Evolutionary conservation across 495 filamentous ascomycete species (phyloP), one percentile per base, ranked within the genome.

Genomic region (Penicillium crystallinum): DNA sequence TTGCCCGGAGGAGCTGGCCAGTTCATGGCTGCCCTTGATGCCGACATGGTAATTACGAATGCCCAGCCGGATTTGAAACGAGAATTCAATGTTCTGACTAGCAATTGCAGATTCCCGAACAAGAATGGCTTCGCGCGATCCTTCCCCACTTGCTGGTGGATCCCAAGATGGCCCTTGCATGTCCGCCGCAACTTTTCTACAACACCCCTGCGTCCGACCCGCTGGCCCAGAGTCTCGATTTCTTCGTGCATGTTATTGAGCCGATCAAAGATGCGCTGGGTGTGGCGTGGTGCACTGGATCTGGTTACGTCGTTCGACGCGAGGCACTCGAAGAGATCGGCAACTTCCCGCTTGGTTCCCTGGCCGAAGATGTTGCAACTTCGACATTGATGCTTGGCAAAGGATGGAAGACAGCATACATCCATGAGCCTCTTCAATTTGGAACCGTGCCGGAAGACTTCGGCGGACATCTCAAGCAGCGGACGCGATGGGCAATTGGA

Each of bases 181-280:
- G 76, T 54, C 77, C 78, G 36, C 74, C 76, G 34, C 78, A 80
- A 63, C 64, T 73, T 6, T 81, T 79, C 64, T 81, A 81, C 65
- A 81, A 81, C 45, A 64, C 72, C 22, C 79, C 79, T 43, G 49
- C 59, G 2, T 67, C 68, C 30, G 79, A 82, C 52, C 74, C 77
- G 19, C 68, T 81, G 6, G 64, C 58, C 1, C 79, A 81, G 58
- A 70, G 65, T 58, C 53, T 77, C 34, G 70, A 74, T 34, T 69
- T 70, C 39, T 76, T 78, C 58, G 67, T 72, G 19, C 70, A 75
- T 58, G 69, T 76, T n/a, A 71, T 71, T 43, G 75, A 79, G 50
- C 69, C 68, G n/a, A 72, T 77, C 42, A 79, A 79, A 55, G 75
- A 81, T 57, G 65, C 70, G 6, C 63, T 77, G 31, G 67, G 65